These are phyloP conservation scores for Metarhizium anisopliae DNA, from an alignment of 2,329 filamentous ascomycete genomes.

Conservation along the genomic window DNA sequence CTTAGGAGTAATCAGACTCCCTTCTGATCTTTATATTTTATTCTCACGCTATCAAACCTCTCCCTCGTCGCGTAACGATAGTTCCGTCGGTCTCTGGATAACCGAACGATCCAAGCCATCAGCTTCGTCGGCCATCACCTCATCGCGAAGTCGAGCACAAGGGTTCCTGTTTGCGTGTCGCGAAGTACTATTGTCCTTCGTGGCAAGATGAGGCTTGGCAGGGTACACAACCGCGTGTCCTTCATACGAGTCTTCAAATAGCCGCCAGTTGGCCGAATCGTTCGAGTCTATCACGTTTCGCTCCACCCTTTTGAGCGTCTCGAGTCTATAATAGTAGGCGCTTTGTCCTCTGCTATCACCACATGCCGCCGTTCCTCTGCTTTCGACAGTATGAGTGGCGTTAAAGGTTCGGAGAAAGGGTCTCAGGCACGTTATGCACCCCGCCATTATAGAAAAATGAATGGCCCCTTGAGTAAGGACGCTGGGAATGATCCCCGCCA, in stretches of 20 bases:
- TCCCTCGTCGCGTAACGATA: slow-evolving; percentile 2
- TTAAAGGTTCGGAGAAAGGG: slow-evolving; percentile 7
- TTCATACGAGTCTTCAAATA: slow-evolving; percentile 1
- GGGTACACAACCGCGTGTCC: not conserved
- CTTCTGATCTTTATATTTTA: not conserved
- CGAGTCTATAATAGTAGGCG: slow-evolving; percentile 2
- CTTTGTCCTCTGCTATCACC: not conserved
- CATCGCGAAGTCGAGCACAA: not conserved
- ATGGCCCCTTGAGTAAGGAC: slow-evolving; percentile 5
- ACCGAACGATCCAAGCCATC: slow-evolving; percentile 1
- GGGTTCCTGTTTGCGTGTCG: not conserved
- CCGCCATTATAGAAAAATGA: slow-evolving; percentile 6
- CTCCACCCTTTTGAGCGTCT: slow-evolving; percentile 4
- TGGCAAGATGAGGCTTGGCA: not conserved
- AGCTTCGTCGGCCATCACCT: not conserved
- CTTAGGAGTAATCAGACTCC: not conserved
- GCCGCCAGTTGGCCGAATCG: slow-evolving; percentile 5
- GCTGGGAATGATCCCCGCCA: slow-evolving; percentile 3
- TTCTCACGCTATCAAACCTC: not conserved
- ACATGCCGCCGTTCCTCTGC: not conserved
- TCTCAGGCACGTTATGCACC: slow-evolving; percentile 5
- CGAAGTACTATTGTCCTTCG: not conserved
- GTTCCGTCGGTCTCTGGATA: slow-evolving; percentile 6
- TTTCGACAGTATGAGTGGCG: not conserved
- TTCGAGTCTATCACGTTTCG: not conserved